Evolutionary conservation across 768 basidiomycete genomes (phyloP).

Genomic region (Boletus fagicola): DNA sequence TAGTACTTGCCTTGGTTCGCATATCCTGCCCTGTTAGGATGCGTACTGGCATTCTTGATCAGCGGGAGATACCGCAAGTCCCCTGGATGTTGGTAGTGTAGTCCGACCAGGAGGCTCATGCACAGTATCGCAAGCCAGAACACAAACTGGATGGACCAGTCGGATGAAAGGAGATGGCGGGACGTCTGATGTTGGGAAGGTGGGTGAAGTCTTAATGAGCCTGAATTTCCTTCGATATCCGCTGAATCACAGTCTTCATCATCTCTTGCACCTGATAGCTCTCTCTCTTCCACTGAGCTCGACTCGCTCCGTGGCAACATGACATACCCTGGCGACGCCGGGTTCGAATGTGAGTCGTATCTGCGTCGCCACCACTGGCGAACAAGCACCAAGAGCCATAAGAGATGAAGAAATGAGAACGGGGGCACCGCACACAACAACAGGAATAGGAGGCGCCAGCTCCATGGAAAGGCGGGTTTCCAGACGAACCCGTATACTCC

Average conservation of each 20-base stretch:
- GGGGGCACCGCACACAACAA: conserved; percentile 11
- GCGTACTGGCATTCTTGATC: conserved; percentile 13
- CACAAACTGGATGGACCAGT: neutral
- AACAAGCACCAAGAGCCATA: neutral
- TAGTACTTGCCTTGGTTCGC: conserved; percentile 8
- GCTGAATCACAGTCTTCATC: neutral
- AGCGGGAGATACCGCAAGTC: conserved; percentile 15
- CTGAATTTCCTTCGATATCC: neutral
- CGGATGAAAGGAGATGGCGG: neutral
- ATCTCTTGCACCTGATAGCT: neutral
- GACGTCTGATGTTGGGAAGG: neutral
- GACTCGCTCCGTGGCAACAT: conserved; percentile 13
- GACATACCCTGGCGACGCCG: conserved; percentile 4
- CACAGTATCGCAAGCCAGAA: conserved; percentile 8
- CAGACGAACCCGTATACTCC: conserved; percentile 2
- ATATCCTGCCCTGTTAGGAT: conserved; percentile 16
- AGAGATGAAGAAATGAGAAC: conserved; percentile 11
- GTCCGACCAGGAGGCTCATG: conserved; percentile 1
- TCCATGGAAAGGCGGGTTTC: conserved; percentile 19
- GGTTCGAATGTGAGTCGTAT: neutral
- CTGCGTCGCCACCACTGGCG: neutral
- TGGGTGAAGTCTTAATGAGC: neutral
- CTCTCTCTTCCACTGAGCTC: conserved; percentile 5
- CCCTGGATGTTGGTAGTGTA: conserved; percentile 1
- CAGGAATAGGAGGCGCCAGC: conserved; percentile 20